Evolutionary conservation across 176 grass and related monocot species (phyloP).

Genomic region (Elymus sibiricus): DNA sequence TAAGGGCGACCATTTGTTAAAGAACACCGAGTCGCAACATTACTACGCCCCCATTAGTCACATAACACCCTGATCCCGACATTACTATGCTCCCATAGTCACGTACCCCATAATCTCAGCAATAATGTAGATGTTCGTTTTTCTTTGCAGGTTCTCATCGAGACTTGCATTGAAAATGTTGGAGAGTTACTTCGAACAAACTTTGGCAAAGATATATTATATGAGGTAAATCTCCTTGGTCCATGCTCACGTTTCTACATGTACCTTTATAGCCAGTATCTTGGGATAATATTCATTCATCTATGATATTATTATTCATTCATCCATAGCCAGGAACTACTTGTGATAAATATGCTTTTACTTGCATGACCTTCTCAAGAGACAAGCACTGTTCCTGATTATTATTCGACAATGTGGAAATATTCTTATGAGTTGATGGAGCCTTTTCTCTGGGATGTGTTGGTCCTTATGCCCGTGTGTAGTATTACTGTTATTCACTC

Average conservation of each 20-base stretch:
- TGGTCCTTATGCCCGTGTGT: not conserved
- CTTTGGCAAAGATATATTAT: slow-evolving; percentile 83
- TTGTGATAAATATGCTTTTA: not conserved
- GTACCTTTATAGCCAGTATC: not conserved
- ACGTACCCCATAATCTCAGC: too few relatives aligned
- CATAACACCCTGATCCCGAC: not conserved
- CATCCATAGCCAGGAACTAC: not conserved
- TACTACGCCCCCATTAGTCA: not conserved
- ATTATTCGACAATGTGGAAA: not conserved
- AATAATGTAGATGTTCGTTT: not conserved
- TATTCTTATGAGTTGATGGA: not conserved
- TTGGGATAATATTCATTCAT: not conserved
- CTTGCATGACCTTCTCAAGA: not conserved
- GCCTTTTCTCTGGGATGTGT: not conserved
- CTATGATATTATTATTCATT: not conserved
- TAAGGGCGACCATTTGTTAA: not conserved
- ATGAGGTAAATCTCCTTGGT: slow-evolving; percentile 52
- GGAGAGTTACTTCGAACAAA: slow-evolving; percentile 74
- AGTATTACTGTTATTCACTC: not conserved
- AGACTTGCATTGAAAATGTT: slow-evolving; percentile 59
- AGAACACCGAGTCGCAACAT: not conserved
- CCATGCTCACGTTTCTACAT: not conserved
- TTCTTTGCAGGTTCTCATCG: slow-evolving; percentile 56
- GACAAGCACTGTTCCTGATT: not conserved
- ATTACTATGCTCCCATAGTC: not conserved